Percentiles rank a stretch among this genome's conserved stretches.
These are phyloP conservation scores for Yarrowia porcina DNA, from an alignment of 805 yeast species.

Conservation along the genomic window DNA sequence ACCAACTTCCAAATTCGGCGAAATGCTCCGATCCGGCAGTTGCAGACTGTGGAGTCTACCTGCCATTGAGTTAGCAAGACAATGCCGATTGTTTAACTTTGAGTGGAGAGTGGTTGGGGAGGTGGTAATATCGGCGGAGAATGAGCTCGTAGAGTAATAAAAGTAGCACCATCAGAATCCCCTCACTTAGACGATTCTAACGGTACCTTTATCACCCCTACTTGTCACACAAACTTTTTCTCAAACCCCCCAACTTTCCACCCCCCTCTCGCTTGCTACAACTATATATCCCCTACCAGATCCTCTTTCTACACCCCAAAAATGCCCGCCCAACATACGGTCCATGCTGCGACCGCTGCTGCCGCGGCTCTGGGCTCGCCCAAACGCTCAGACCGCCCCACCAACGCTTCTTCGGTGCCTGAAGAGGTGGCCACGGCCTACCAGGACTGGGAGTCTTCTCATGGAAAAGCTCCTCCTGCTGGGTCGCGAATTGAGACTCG, in stretches of 20 bases:
- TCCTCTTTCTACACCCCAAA: too few species aligned
- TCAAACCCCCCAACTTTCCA: too few species aligned
- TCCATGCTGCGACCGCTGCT: slow-evolving; percentile 20
- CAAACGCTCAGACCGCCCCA: background rate
- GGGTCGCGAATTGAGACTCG: slow-evolving; percentile 23
- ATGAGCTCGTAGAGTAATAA: background rate
- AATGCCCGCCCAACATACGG: slow-evolving; percentile 8
- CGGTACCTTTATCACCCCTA: background rate
- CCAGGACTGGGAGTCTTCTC: slow-evolving; percentile 12
- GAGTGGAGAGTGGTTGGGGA: background rate
- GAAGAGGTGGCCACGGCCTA: slow-evolving; percentile 5
- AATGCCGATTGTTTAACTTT: slow-evolving; percentile 11
- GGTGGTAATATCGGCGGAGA: background rate
- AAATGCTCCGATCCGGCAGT: background rate
- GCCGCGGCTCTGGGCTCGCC: slow-evolving; percentile 23
- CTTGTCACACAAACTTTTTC: background rate
- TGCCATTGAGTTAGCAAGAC: slow-evolving; percentile 24
- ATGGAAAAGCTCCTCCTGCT: slow-evolving; percentile 15
- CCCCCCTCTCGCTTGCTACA: background rate
- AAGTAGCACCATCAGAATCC: background rate
- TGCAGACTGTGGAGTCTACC: background rate
- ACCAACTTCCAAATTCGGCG: background rate
- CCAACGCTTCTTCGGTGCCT: background rate
- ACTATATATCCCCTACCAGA: background rate
- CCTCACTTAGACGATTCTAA: background rate